Conservation (phyloP, 208 protist genomes). For the Sergeia podlipaevii region DNA sequence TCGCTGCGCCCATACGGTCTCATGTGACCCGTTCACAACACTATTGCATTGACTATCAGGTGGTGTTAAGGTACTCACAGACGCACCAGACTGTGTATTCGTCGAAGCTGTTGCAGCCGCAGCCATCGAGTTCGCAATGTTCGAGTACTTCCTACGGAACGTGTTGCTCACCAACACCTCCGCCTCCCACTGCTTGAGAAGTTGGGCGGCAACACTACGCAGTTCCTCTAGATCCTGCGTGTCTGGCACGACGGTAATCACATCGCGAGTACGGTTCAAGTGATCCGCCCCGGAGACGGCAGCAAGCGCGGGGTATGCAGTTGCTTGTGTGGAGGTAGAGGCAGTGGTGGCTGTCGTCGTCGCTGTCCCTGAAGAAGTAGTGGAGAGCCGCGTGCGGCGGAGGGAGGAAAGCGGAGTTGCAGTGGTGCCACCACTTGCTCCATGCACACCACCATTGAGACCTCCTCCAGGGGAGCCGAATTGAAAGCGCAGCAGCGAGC, state of each 20-base stretch:
- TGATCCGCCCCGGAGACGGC: neutral
- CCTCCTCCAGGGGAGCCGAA: no score
- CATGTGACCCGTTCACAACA: no score
- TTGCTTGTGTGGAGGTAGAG: neutral
- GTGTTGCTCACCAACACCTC: constrained; percentile 5
- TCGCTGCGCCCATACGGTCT: no score
- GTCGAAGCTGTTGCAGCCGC: no score
- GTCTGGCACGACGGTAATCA: constrained; percentile 1
- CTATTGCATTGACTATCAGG: no score
- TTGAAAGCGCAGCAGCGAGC: no score
- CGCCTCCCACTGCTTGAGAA: constrained; percentile 12
- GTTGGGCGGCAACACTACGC: neutral
- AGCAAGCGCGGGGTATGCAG: neutral
- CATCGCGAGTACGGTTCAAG: neutral
- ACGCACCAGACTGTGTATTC: no score
- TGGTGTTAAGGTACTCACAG: no score
- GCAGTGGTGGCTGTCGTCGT: neutral
- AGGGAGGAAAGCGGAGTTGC: no score
- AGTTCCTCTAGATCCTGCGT: constrained; percentile 5
- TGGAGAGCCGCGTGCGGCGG: no score
- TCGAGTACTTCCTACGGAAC: constrained; percentile 4
- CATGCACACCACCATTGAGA: no score
- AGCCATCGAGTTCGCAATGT: neutral
- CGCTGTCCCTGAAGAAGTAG: neutral
- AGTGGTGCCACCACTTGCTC: no score